Evolutionary conservation across 176 grass and related monocot genomes (phyloP), one percentile per base, ranked within the genome.

Genomic region (Avena eriantha): DNA sequence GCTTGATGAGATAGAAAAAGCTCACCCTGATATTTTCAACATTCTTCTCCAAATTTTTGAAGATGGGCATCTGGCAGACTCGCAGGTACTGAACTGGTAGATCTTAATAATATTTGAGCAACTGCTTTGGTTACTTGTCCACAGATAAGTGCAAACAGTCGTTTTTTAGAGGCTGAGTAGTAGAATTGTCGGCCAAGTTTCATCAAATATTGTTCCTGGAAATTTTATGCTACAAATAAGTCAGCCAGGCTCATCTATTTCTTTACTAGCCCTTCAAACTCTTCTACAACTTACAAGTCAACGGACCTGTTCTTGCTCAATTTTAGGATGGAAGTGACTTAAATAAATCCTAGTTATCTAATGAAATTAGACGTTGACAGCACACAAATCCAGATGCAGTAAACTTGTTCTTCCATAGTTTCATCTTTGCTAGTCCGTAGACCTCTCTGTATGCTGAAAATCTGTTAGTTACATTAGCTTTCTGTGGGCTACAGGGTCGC

Each of bases 11-110:
- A 96, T 99, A 92, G 97, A 99, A 77, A 94, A 99, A 93, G 97
- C 97, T 92, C 97, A 99, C 73, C 97, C 97, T 85, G 92, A 96
- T 91, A 94, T 99, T 85, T 99, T 99, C 87, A 99, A 99, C 59
- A 96, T 99, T 81, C 92, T 99, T 80, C 93, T 99, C 39, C 97
- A 99, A 90, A 88, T 99, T 76, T 99, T 99, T 88, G 94, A 99
- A 91, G 97, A 96, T 79, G 97, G 97, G 21, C 94, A 96, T 80
- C 83, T 99, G 50, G 91, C 94, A 46, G 97, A 96, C 82, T 96
- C 94, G 61, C 90, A 96, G 92, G 97, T 96, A 89, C 29, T 90
- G 19, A 9, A 79, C 83, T 35, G 36, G 17, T 23, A 41, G 53
- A 80, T 61, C 58, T 22, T 60, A 57, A 24, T 68, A 82, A 54